Evolutionary conservation across 306 rosid genomes (phyloP).

Genomic region (Cercis canadensis): DNA sequence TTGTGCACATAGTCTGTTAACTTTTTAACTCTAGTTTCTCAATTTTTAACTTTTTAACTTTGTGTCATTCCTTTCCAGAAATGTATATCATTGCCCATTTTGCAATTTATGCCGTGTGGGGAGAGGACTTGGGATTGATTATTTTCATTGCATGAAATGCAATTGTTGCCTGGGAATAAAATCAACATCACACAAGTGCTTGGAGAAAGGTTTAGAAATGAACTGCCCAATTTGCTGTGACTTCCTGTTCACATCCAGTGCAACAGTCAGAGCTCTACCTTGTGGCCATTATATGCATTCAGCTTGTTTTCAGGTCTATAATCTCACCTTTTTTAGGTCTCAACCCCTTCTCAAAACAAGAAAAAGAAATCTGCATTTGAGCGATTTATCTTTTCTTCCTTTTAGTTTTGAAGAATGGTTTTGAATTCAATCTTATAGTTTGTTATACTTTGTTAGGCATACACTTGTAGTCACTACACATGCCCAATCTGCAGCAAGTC

Average conservation of each 20-base stretch:
- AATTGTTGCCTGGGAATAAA: conserved; percentile 96
- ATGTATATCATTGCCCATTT: conserved; percentile 96
- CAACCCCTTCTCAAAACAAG: neutral
- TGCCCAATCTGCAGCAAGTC: conserved; percentile 99
- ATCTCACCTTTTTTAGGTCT: conserved; percentile 16
- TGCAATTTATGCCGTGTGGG: conserved; percentile 99
- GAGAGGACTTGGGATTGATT: conserved; percentile 93
- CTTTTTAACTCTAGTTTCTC: conserved; percentile 13
- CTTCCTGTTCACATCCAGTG: conserved; percentile 92
- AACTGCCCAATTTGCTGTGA: conserved; percentile 99
- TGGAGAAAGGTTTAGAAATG: conserved; percentile 93
- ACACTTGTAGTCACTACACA: conserved; percentile 94
- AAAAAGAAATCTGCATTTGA: no score
- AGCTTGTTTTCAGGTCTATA: conserved; percentile 95
- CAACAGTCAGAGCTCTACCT: conserved; percentile 89
- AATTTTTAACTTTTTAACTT: conserved; percentile 18
- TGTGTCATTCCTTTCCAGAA: conserved; percentile 52
- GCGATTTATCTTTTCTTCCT: neutral
- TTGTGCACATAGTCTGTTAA: conserved; percentile 24
- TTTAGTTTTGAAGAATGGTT: conserved; percentile 23
- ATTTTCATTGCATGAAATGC: conserved; percentile 96
- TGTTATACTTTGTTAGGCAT: conserved; percentile 69
- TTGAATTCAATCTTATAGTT: conserved; percentile 40
- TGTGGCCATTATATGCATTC: conserved; percentile 99
- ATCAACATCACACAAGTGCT: conserved; percentile 85